Conservation (phyloP, 495 filamentous ascomycete species). For the Neurospora sp. region DNA sequence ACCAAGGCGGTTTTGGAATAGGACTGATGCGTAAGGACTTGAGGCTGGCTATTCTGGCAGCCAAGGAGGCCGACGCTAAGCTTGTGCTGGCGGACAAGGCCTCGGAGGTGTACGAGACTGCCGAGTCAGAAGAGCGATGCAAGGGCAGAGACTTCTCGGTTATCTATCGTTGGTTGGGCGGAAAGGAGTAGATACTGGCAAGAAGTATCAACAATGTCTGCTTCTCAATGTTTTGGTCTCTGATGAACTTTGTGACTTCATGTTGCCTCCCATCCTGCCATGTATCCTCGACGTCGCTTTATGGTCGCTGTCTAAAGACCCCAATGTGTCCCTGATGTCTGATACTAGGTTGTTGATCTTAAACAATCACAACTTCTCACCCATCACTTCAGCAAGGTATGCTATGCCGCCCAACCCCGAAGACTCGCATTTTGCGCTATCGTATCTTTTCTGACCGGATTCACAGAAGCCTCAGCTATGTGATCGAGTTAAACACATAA, state of each 20-base stretch:
- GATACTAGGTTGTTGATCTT: no score
- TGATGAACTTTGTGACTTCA: background rate
- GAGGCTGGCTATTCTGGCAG: constrained; percentile 61
- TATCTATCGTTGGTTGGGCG: constrained; percentile 65
- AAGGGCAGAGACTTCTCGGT: constrained; percentile 77
- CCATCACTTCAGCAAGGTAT: no score
- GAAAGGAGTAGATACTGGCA: constrained; percentile 27
- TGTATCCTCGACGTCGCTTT: no score
- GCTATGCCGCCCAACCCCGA: no score
- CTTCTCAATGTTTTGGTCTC: background rate
- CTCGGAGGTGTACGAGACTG: constrained; percentile 55
- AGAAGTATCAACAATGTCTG: background rate
- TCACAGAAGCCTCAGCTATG: no score
- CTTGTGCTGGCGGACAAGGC: constrained; percentile 57
- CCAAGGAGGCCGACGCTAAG: constrained; percentile 53
- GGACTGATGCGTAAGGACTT: constrained; percentile 81
- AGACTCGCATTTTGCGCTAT: no score
- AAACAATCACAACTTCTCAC: no score
- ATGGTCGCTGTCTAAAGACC: no score
- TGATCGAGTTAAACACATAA: no score
- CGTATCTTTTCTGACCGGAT: no score
- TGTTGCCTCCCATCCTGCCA: background rate
- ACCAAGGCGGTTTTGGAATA: constrained; percentile 75
- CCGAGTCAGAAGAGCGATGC: constrained; percentile 47
- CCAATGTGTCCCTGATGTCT: no score